A percentile compares a stretch with the other conserved stretches of the same genome.
Conservation (phyloP, 2,329 filamentous ascomycete species). For the Rhynchosporium secalis region DNA sequence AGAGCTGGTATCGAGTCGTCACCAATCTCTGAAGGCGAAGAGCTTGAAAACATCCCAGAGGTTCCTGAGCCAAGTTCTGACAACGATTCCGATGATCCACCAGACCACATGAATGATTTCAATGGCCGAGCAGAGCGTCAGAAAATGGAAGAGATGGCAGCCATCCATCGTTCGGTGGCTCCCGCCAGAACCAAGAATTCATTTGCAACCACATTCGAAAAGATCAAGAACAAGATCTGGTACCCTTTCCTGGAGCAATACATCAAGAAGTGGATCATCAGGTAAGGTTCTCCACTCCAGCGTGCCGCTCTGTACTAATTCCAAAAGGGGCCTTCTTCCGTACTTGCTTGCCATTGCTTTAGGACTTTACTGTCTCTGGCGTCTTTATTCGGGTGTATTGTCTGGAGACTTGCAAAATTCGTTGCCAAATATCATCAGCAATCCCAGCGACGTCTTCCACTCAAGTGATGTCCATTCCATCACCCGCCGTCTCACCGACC, state of each 20-base stretch:
- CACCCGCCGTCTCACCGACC: conserved; percentile 26
- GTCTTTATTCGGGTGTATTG: not conserved
- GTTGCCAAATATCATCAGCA: conserved; percentile 29
- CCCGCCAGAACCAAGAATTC: not conserved
- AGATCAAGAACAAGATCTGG: not conserved
- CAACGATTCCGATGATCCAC: conserved; percentile 1
- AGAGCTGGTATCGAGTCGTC: conserved; percentile 40
- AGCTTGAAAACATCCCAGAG: conserved; percentile 23
- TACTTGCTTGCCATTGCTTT: not conserved
- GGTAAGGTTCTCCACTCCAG: not conserved
- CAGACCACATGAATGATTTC: not conserved
- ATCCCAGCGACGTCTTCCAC: conserved; percentile 26
- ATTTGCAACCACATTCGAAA: not conserved
- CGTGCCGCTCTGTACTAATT: not conserved
- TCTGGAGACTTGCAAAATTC: conserved; percentile 19
- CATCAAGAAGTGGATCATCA: not conserved
- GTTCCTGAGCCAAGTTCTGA: conserved; percentile 15
- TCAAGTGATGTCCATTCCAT: conserved; percentile 29
- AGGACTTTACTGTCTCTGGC: not conserved
- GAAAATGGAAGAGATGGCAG: conserved; percentile 4
- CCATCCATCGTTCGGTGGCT: not conserved
- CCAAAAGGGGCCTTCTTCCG: not conserved
- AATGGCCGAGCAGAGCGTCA: conserved; percentile 7
- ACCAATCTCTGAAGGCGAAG: conserved; percentile 19
- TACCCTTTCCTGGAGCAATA: not conserved